Evolutionary conservation across 805 yeast species (phyloP), one percentile per base, ranked within the genome.

Genomic region (Pichia nanzhaoensis): DNA sequence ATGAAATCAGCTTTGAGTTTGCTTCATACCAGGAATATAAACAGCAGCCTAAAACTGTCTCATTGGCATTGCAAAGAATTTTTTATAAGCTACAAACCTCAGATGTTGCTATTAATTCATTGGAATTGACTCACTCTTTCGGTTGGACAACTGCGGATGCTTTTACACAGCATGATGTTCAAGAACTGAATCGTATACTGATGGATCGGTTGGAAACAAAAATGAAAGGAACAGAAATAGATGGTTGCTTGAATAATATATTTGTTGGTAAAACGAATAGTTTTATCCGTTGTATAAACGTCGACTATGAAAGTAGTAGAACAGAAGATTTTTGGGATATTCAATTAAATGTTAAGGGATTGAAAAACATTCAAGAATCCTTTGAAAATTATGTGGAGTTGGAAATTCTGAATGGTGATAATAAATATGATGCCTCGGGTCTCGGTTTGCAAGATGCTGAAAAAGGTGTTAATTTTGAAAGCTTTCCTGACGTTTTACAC

Each of bases 71-170:
- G 37, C 99, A 93, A 62, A 75, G 95, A 50, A 75, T 90, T 21
- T 93, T 93, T 57, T 91, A 88, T 59, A 77, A 77, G 50, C 69
- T 93, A 51, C 82, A 83, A 54, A 80, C 82, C 3, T 82, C 95
- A 0, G 67, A 73, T 10, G 78, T 77, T 18, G 85, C 97, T 0
- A 78, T 91, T 4, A 91, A 86, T 48, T 93, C 99, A 0, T 61
- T 77, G 50, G 96, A 87, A 58, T 71, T 93, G 43, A 93, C 99
- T 0, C 77, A 79, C 48, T 82, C 97, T 0, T 93, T 93, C 71
- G 99, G 99, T 8, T 93, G 99, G 99, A 96, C 89, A 60, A 75
- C 86, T 9, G 82, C 83, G 5, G 99, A 93, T 54, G 95, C 97
- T 0, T 93, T 93, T 64, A 86, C 95, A 2, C 99, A 93, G 65